Base-by-base conservation (phyloP, 345 rosid species). In the Camelina hispida region DNA sequence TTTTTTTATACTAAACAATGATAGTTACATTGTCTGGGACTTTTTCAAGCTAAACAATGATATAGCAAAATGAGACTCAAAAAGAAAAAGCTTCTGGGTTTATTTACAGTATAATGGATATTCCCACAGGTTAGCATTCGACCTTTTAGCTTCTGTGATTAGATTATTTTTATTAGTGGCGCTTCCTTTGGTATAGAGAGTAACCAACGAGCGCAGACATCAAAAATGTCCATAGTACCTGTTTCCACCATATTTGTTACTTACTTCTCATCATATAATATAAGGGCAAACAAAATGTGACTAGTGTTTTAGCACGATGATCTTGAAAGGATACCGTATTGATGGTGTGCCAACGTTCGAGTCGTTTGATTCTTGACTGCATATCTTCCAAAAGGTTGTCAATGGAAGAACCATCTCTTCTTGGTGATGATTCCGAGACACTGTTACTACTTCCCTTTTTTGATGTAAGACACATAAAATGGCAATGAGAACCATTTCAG, bases 141-240 rank as follows among this genome's bases (percentile, higher is more conserved):
- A 20, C 22, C 22, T 20, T 20, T 20, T 20, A n/a, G n/a, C 22
- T 20, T 20, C 22, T 20, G 22, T 20, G 22, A 20, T 20, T 20
- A 20, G 22, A 20, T 20, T 20, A 20, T 20, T 20, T n/a, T 20
- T 38, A 61, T 84, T 80, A 94, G 28, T 74, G 91, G 25, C 85
- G 95, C 85, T 81, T 91, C 83, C 93, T 83, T 73, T 87, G 99
- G 86, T 96, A 96, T 77, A 96, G 96, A 11, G 98, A 88, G 81
- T 93, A 93, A 47, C 98, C 99, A 77, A 93, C 89, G 47, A 93
- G 84, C 22, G 99, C 96, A 63, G 98, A 96, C 97, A 96, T 96
- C 68, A 96, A 70, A 78, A 96, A 93, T 1, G 99, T 93, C 99
- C 97, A 96, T 9, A 96, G 76, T 22, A 96, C 96, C 99, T 96